Evolutionary conservation across 352 stramenopile genomes (phyloP), one percentile per base, ranked within the genome.

Genomic region (Globisporangium abappressorium): DNA sequence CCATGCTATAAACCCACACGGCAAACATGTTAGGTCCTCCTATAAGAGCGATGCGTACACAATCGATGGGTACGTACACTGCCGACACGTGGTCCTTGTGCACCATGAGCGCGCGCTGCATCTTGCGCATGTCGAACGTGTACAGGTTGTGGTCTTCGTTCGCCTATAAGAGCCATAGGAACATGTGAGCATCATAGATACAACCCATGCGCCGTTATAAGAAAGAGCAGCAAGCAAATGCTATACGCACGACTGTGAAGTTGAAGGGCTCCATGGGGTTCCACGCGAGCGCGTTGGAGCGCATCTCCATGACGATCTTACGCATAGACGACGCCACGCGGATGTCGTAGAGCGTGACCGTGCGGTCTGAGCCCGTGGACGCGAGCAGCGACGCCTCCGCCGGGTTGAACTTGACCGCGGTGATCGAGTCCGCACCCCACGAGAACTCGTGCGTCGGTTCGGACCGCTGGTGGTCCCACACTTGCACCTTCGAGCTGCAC

Each of bases 61-160:
- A 15, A 54, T 53, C 26, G 5, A 55, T 30, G n/a, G 8, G 12
- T 8, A 90, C 85, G 68, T 80, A 95, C 85, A 99, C 97, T 58
- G 98, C 97, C 11, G 87, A 95, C 8, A 99, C 97, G 84, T 99
- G 97, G 73, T 99, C 98, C 77, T 99, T 99, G 85, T 99, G 98
- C 46, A 99, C 98, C 72, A 97, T 95, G 68, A 96, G 76, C 46
- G 92, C 92, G 55, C 87, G 76, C 46, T 94, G 74, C 68, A 99
- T 88, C 74, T 99, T 98, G 73, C 98, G 88, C 93, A 99, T 99
- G 84, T 99, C 98, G 78, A 99, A 99, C 34, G 95, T 99, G 84
- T 99, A 99, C 55, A 98, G 73, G 71, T 99, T 98, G 83, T 98
- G 94, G 82, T 99, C 98, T 85, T 99, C 98, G 81, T 99, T 99